Evolutionary conservation across 1,284 basidiomycete genomes (phyloP).

Genomic region (Moesziomyces globuligerus): DNA sequence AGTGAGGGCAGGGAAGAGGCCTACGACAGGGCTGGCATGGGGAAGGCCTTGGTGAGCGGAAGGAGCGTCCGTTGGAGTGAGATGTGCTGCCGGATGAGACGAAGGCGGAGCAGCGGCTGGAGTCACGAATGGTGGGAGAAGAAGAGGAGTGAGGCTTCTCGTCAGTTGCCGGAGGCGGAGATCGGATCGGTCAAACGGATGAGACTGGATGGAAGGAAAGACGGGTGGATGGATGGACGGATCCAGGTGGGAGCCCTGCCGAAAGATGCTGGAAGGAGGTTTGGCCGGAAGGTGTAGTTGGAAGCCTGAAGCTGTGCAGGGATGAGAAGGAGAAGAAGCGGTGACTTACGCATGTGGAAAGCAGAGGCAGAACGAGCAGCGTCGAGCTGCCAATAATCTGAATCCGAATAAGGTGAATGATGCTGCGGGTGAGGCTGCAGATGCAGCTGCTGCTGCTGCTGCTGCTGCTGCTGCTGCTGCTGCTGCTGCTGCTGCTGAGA

Average conservation of each 20-base stretch:
- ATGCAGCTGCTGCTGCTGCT: neutral
- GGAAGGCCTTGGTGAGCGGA: neutral
- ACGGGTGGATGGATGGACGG: neutral
- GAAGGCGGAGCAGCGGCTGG: too few species aligned
- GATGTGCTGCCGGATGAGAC: too few species aligned
- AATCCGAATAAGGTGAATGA: too few species aligned
- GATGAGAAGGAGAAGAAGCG: neutral
- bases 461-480: neutral
- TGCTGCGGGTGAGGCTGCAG: neutral
- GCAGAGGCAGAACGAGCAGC: neutral
- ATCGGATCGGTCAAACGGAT: neutral
- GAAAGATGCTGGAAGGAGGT: neutral
- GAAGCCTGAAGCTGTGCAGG: neutral
- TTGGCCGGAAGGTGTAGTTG: neutral
- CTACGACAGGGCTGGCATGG: neutral
- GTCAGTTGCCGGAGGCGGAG: neutral
- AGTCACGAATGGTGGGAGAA: neutral
- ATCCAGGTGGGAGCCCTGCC: neutral
- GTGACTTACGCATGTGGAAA: neutral
- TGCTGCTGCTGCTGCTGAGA: neutral
- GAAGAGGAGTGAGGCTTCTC: neutral
- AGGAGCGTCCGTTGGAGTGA: neutral
- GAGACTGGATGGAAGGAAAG: too few species aligned
- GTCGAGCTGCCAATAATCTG: too few species aligned
- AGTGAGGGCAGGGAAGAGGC: neutral